Evolutionary conservation across 2,329 filamentous ascomycete genomes (phyloP).

Genomic region (Sclerotinia spermophila): DNA sequence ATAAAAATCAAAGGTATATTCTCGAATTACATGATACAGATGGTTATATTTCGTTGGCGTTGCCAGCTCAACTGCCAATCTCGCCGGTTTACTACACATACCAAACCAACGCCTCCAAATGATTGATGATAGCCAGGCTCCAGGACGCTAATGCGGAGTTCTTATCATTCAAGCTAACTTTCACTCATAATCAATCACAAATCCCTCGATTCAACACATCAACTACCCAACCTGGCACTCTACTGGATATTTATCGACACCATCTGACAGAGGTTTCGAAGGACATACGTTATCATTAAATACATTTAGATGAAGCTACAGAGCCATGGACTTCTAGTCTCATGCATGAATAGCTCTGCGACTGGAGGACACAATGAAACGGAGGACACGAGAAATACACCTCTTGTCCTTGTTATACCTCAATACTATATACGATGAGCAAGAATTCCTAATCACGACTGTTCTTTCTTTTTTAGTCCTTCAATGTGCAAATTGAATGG

Average conservation of each 20-base stretch:
- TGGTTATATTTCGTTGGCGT: neutral
- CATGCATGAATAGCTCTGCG: neutral
- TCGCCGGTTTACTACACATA: neutral
- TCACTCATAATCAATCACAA: neutral
- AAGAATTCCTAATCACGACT: neutral
- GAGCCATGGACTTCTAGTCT: neutral
- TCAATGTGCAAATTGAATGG: neutral
- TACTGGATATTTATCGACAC: neutral
- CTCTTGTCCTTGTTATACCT: no score
- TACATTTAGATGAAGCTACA: neutral
- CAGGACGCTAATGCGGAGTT: neutral
- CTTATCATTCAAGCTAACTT: neutral
- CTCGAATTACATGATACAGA: neutral
- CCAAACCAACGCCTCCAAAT: neutral
- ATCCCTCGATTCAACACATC: neutral
- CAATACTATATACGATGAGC: neutral
- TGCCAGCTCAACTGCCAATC: neutral
- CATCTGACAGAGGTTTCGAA: neutral
- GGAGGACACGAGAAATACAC: neutral
- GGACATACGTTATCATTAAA: neutral
- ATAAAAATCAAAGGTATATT: neutral
- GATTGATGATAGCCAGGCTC: neutral
- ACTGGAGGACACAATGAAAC: neutral
- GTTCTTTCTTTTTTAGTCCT: neutral
- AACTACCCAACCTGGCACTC: neutral